phyloP scores from a whole-genome alignment of 179 eudicot genomes.

The Patellifolia procumbens region DNA sequence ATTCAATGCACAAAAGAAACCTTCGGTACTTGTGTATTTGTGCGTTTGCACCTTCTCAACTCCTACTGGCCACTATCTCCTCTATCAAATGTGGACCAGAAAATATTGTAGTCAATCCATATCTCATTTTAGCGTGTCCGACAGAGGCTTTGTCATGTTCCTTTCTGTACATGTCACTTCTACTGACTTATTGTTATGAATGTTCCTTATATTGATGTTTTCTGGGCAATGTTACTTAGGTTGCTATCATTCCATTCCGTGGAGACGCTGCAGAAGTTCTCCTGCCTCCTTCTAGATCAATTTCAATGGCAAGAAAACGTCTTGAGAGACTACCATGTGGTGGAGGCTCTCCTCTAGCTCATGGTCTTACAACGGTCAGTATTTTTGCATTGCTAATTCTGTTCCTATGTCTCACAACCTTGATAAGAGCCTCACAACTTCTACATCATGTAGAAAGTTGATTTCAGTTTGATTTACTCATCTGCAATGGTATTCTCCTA shows the following conservation, averaged over 20 bases:
- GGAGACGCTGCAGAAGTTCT: slow-evolving; percentile 97
- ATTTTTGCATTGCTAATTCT: slow-evolving; percentile 9
- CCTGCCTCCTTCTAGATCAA: slow-evolving; percentile 97
- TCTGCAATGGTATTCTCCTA: neutral
- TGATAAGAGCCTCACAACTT: neutral
- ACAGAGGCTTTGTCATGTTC: neutral
- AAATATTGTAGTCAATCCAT: neutral
- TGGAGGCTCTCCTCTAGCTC: slow-evolving; percentile 99
- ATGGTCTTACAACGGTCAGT: slow-evolving; percentile 93
- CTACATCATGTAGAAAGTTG: neutral
- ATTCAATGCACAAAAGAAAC: neutral
- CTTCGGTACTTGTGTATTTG: neutral
- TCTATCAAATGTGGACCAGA: neutral
- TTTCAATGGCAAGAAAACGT: slow-evolving; percentile 98
- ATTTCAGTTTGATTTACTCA: neutral
- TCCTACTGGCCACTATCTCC: neutral
- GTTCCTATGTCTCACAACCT: slow-evolving; percentile 8
- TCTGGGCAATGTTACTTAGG: slow-evolving; percentile 42
- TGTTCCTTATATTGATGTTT: slow-evolving; percentile 5
- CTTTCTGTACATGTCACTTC: neutral
- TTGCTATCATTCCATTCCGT: slow-evolving; percentile 90
- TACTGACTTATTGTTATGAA: neutral
- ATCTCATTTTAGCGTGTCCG: neutral
- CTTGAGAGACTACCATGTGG: slow-evolving; percentile 99
- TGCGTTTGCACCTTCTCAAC: neutral